Base-by-base conservation (phyloP, 1,284 basidiomycete species). In the Leccinum ambiguum region DNA sequence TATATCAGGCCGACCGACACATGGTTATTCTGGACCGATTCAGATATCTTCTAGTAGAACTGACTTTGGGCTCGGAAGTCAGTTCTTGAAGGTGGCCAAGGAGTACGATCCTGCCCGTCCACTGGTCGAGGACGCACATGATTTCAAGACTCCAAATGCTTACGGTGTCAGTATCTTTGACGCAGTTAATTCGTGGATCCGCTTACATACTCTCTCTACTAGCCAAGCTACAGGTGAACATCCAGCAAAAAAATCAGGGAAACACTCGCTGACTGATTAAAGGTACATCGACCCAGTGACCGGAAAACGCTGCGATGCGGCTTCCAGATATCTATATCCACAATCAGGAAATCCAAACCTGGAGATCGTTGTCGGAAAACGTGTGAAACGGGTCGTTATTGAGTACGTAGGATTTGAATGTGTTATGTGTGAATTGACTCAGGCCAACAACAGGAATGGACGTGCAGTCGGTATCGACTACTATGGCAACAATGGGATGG, bases 251-350 rank as follows among this genome's bases (percentile, higher is more conserved):
- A 11, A 4, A 50, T 58, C 18, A 21, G n/a, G 18, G 23, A 2
- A 13, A 8, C 3, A 33, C 18, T 13, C 3, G 1, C 41, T 7
- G 11, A 4, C 23, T 62, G 2, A 64, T 50, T 61, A 81, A 36
- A 72, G 85, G 69, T 89, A 84, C 74, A 79, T 88, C 16, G 79
- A 85, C 65, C 72, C 69, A 0, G 68, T 76, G 30, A 86, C 81
- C 0, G 88, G 88, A 36, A 81, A 70, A 54, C 84, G 88, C 9
- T 88, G 82, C 0, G 87, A 89, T 69, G 71, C 82, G 3, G 81
- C 88, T 2, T 86, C 88, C 67, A 64, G 80, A 67, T 87, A 84
- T 66, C 74, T 89, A 14, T 89, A 89, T 69, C 83, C 82, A 41
- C 80, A 84, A 61, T 66, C 72, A 2, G 68, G 74, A 18, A 80